Conservation (phyloP, 768 basidiomycete genomes). For the Royoungia palumana region DNA sequence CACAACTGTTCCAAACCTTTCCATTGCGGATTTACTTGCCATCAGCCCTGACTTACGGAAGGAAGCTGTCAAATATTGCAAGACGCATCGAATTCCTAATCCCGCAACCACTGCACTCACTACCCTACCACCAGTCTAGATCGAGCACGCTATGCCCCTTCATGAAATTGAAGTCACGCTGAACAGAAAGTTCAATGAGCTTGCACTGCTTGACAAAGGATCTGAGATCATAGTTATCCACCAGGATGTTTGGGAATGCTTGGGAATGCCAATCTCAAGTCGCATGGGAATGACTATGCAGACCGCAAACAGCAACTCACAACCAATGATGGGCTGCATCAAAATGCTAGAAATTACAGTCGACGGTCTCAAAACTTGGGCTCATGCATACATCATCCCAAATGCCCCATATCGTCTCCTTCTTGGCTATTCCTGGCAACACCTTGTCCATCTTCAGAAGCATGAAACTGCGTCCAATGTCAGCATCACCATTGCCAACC, state of each 20-base stretch:
- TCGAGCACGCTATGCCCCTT: conserved; percentile 3
- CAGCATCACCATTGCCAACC: conserved; percentile 2
- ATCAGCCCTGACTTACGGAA: conserved; percentile 15
- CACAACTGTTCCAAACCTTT: not conserved
- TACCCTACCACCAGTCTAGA: not conserved
- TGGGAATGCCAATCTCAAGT: conserved; percentile 12
- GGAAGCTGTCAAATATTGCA: conserved; percentile 6
- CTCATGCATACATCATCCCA: conserved; percentile 21
- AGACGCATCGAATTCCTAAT: not conserved
- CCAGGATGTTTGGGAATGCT: conserved; percentile 13
- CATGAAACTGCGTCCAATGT: not conserved
- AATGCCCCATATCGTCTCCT: conserved; percentile 18
- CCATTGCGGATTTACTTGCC: conserved; percentile 8
- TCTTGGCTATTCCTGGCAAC: conserved; percentile 22
- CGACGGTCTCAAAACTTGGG: conserved; percentile 19
- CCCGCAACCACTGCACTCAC: not conserved
- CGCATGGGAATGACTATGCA: conserved; percentile 20
- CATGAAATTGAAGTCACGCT: not conserved
- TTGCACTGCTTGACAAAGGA: conserved; percentile 2
- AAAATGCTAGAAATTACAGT: conserved; percentile 12
- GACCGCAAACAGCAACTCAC: conserved; percentile 15
- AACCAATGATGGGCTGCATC: not conserved
- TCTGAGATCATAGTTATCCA: conserved; percentile 26
- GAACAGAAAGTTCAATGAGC: not conserved
- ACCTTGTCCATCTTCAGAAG: conserved; percentile 10